phyloP scores from a whole-genome alignment of 1,284 basidiomycete species.

The Neolentinus lepideus region DNA sequence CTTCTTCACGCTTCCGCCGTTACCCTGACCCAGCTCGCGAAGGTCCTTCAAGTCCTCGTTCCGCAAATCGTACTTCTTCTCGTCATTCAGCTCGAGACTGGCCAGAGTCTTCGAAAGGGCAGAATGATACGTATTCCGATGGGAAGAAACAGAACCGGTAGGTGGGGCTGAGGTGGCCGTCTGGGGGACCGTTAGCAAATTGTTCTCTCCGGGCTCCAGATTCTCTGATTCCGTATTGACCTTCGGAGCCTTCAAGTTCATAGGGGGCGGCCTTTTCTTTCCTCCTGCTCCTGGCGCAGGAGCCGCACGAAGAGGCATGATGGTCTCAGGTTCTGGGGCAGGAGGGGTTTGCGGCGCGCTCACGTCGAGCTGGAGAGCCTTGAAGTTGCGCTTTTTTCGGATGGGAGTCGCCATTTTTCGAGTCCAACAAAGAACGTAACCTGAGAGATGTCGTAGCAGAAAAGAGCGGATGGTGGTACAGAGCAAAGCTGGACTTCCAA shows the following conservation, averaged over 20 bases:
- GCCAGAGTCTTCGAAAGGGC: constrained; percentile 70
- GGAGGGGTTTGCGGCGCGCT: constrained; percentile 33
- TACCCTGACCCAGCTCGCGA: constrained; percentile 91
- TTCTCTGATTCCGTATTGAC: constrained; percentile 29
- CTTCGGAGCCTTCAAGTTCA: constrained; percentile 43
- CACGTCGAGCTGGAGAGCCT: constrained; percentile 61
- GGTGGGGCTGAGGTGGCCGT: constrained; percentile 33
- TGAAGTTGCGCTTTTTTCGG: constrained; percentile 79
- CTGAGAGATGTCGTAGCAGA: background rate
- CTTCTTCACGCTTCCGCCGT: constrained; percentile 94
- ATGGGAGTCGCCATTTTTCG: constrained; percentile 36
- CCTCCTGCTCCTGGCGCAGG: constrained; percentile 26
- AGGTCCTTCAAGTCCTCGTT: constrained; percentile 82
- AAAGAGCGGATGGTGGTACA: background rate
- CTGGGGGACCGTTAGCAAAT: constrained; percentile 27
- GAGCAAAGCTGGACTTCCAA: background rate
- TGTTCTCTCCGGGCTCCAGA: constrained; percentile 13
- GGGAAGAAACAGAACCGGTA: constrained; percentile 26
- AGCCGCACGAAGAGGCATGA: constrained; percentile 27
- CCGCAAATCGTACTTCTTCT: constrained; percentile 67
- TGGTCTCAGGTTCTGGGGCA: constrained; percentile 27
- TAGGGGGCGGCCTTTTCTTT: constrained; percentile 58
- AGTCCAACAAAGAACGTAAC: background rate
- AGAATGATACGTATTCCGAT: constrained; percentile 60
- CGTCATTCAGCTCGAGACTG: constrained; percentile 66